Evolutionary conservation across 1,284 basidiomycete species (phyloP).

Genomic region (Cryptococcus sp.): DNA sequence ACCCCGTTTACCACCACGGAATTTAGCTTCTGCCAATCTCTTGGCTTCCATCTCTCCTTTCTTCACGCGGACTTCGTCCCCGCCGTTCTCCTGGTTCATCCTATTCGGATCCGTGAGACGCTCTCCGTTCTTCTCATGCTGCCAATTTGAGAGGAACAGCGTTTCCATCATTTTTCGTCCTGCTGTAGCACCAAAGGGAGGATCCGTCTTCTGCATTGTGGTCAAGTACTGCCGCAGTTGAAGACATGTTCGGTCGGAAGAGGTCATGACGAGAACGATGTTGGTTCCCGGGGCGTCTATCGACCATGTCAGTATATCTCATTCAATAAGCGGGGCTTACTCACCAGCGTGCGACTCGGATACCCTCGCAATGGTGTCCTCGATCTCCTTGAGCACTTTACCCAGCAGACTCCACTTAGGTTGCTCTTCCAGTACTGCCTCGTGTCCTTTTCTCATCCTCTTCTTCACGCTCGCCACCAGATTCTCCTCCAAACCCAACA

Average conservation of each 20-base stretch:
- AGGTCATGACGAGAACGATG: constrained; percentile 84
- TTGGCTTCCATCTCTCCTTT: constrained; percentile 41
- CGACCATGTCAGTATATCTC: background rate
- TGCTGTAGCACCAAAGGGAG: constrained; percentile 52
- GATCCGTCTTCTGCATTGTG: constrained; percentile 62
- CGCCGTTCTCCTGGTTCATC: constrained; percentile 27
- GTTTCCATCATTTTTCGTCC: constrained; percentile 73
- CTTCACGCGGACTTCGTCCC: constrained; percentile 36
- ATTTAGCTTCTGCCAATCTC: constrained; percentile 23
- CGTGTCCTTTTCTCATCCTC: constrained; percentile 78
- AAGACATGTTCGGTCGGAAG: constrained; percentile 72
- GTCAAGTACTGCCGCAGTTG: constrained; percentile 77
- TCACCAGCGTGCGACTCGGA: constrained; percentile 43
- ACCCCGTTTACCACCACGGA: constrained; percentile 45
- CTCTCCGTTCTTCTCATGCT: constrained; percentile 48
- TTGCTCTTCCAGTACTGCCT: constrained; percentile 86
- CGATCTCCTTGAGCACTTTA: constrained; percentile 87
- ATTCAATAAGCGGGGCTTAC: constrained; percentile 5
- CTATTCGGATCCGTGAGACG: constrained; percentile 33
- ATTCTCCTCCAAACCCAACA: constrained; percentile 37
- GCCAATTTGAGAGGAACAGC: constrained; percentile 51
- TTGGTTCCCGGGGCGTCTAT: constrained; percentile 67
- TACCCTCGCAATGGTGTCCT: constrained; percentile 68
- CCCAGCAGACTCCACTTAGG: constrained; percentile 91
- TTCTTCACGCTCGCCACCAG: constrained; percentile 37